Base-by-base conservation (phyloP, 768 basidiomycete species). In the Myochromella boudieri region DNA sequence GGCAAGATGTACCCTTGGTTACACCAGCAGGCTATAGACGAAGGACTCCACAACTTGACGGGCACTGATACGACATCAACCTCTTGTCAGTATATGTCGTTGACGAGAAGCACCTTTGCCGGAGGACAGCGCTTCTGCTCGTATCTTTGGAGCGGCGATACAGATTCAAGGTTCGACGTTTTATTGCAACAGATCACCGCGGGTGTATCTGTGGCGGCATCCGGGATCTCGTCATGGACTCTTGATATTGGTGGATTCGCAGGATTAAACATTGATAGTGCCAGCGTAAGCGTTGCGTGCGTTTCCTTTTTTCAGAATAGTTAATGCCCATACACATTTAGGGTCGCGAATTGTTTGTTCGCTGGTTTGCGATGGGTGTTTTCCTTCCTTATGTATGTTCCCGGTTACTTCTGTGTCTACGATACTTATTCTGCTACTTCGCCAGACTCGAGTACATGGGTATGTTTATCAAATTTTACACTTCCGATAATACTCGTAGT, bases 1-100 rank as follows among this genome's bases (percentile, higher is more conserved):
- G 68, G 68, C 4, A 69, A 69, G 48, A 65, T 67, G 63, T 69
- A 69, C 41, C 66, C 68, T 1, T 69, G 64, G 64, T 48, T 68
- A n/a, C 68, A 69, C 33, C 65, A 69, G 44, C 65, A 68, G 53
- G 68, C 65, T 14, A 69, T 69, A 31, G 54, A 69, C 15, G 68
- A 69, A 51, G 63, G 64, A 8, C 58, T 68, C 38, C 55, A 56
- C n/a, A 69, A 69, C 44, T 58, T 69, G 3, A 69, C 66, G 3
- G 56, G 42, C 15, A 38, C 52, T 1, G 47, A 55, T 22, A 47
- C 44, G 7, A 17, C 49, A 6, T 39, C 52, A 11, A 62, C 60
- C 3, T 52, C 60, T 5, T 68, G 68, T 45, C 52, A 67, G 34
- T 61, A 58, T 37, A 67, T 69, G 66, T 67, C 66, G 3, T 51